Percentiles rank a stretch among this genome's conserved stretches.
phyloP scores from a whole-genome alignment of 192 early-diverging fungal genomes.

The Dissophora ornata region DNA sequence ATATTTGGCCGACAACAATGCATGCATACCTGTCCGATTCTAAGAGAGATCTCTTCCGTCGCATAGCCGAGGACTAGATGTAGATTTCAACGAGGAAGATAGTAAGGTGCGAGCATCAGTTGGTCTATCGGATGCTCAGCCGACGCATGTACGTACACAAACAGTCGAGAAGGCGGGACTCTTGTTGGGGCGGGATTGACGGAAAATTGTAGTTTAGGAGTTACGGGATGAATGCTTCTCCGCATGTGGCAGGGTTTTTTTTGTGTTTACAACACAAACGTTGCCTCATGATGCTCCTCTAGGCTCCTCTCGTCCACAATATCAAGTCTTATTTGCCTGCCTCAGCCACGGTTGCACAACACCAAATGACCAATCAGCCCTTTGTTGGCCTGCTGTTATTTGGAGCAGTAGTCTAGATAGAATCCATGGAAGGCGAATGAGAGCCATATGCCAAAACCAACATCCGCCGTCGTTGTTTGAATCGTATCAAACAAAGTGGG shows the following conservation, averaged over 20 bases:
- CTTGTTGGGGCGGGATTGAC: too few relatives aligned
- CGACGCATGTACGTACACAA: too few relatives aligned
- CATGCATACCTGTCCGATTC: conserved; percentile 67
- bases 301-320: too few relatives aligned
- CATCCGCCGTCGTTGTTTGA: neutral
- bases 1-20: neutral
- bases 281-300: too few relatives aligned
- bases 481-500: neutral
- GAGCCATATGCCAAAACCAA: neutral
- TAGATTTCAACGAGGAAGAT: neutral
- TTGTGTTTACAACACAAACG: too few relatives aligned
- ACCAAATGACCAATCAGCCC: neutral
- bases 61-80: conserved; percentile 81
- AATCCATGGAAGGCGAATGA: neutral
- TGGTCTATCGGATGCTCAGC: too few relatives aligned
- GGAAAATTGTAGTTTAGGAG: neutral
- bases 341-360: conserved; percentile 23
- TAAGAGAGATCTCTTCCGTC: conserved; percentile 84
- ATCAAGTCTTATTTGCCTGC: too few relatives aligned
- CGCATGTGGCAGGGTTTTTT: too few relatives aligned
- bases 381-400: neutral
- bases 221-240: neutral
- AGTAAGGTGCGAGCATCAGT: too few relatives aligned
- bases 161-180: too few relatives aligned
- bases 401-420: too few relatives aligned